Base-by-base conservation (phyloP, 768 basidiomycete species). In the Phallus indusiatus region DNA sequence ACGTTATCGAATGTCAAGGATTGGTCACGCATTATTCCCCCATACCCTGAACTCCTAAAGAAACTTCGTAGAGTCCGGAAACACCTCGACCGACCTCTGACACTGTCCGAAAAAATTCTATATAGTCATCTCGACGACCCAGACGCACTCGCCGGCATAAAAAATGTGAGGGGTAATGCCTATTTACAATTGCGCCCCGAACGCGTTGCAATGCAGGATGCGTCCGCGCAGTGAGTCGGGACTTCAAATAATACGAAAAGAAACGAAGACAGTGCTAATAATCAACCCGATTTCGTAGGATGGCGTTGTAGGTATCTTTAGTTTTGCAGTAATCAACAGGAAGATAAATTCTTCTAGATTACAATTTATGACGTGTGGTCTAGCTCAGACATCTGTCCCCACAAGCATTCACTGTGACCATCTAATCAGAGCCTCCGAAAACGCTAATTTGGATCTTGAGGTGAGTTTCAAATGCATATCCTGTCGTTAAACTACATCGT, bases 381-480 rank as follows among this genome's bases (percentile, higher is more conserved):
- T 96, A 55, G 72, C 83, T 22, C 79, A 80, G 62, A 89, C 86
- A 66, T 89, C 90, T 16, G 95, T 97, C 1, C 89, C 89, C 34
- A 81, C 86, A 7, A 90, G 89, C 62, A 96, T 99, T 62, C 96
- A 99, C 71, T 99, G 96, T 67, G 96, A 99, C 68, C 96, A 99
- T 73, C 79, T 99, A 49, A 97, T 99, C 60, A 92, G 94, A 71
- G 96, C 96, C 17, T 77, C 80, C n/a, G 81, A 86, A 56, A 95
- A 95, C 2, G 96, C 94, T 2, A 81, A 86, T 47, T 72, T 81
- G 2, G 96, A 99, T 68, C 74, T 99, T 60, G 76, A 91, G 81
- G 91, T 90, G 65, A 14, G 58, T 53, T 24, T 21, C 33, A 28
- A 2, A 47, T 49, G 34, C 17, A 9, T 60, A 21, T 10, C 18